Base-by-base conservation (phyloP, 768 basidiomycete genomes). In the Leccinum disarticulatum region DNA sequence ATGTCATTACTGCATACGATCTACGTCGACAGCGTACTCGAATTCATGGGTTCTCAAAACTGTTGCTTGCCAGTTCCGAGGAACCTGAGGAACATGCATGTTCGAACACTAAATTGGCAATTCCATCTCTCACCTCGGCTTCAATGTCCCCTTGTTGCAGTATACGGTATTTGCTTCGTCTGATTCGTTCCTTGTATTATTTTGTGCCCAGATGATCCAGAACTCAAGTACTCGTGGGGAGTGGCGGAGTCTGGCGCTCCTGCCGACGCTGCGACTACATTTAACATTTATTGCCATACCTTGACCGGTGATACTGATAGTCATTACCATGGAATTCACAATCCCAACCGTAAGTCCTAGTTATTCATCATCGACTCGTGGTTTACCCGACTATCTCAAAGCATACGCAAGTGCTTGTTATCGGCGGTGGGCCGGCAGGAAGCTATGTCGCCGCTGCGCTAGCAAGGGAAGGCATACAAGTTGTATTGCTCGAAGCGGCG, bases 361-460 rank as follows among this genome's bases (percentile, higher is more conserved):
- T 31, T 11, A 5, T n/a, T 43, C 41, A 2, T 15, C 28, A 5
- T 17, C 48, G n/a, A 13, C 0, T 46, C 8, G 11, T 49, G 27
- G 3, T 36, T 58, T 11, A 58, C 56, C 10, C 41, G n/a, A 6
- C 27, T 13, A 3, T 36, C 49, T 28, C 36, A 25, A 52, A 73
- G 72, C 73, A 64, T 14, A 36, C 66, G 0, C 69, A 73, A 31
- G 66, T 73, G 10, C 78, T 83, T 43, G 80, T 87, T 33, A 71
- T 87, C 13, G 85, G 85, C 9, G 85, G 86, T 52, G 86, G 85
- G 15, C 86, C 86, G 1, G 81, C 77, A 7, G 86, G 86, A 30
- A 79, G 78, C 61, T 86, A 81, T 60, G 73, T 83, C n/a, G 83
- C 85, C 2, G 70, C 82, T 6, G 78, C 76, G 30, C 77, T 87